phyloP scores from a whole-genome alignment of 257 asterid genomes.

The Perilla frutescens region DNA sequence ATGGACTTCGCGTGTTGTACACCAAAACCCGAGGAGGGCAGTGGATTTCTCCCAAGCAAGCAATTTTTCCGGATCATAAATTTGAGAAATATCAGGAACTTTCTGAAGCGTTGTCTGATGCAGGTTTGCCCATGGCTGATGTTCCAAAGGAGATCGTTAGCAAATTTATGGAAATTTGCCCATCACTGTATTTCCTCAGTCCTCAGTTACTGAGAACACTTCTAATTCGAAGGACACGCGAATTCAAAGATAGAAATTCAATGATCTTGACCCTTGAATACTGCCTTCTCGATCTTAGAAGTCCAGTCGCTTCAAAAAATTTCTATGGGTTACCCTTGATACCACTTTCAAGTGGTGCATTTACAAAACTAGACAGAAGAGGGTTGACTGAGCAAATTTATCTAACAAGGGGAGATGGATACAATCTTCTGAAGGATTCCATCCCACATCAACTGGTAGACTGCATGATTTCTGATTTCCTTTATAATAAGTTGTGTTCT shows the following conservation, averaged over 20 bases:
- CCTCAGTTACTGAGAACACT: slow-evolving; percentile 89
- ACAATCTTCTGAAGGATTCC: slow-evolving; percentile 77
- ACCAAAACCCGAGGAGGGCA: slow-evolving; percentile 93
- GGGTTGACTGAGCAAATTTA: slow-evolving; percentile 75
- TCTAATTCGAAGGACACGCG: slow-evolving; percentile 73
- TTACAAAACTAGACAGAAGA: slow-evolving; percentile 76
- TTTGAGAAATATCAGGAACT: slow-evolving; percentile 75
- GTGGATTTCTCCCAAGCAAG: slow-evolving; percentile 92
- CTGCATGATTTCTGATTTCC: slow-evolving; percentile 58
- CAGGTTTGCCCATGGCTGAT: slow-evolving; percentile 78
- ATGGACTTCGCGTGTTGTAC: slow-evolving; percentile 70
- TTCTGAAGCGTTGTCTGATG: slow-evolving; percentile 77
- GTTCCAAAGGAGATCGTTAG: slow-evolving; percentile 71
- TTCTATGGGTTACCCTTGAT: slow-evolving; percentile 82
- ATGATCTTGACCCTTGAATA: slow-evolving; percentile 86
- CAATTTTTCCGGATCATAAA: slow-evolving; percentile 87
- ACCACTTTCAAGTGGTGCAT: slow-evolving; percentile 82
- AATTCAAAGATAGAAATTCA: slow-evolving; percentile 74
- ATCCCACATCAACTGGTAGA: slow-evolving; percentile 86
- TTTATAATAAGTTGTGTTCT: slow-evolving; percentile 64
- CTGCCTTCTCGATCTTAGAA: slow-evolving; percentile 80
- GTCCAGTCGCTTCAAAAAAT: slow-evolving; percentile 62
- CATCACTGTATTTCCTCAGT: slow-evolving; percentile 80
- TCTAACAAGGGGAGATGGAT: slow-evolving; percentile 82
- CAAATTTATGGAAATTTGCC: slow-evolving; percentile 74